A percentile compares a stretch with the other conserved stretches of the same genome.
phyloP scores from a whole-genome alignment of 352 stramenopile genomes.

The Thraustochytrium sp. region DNA sequence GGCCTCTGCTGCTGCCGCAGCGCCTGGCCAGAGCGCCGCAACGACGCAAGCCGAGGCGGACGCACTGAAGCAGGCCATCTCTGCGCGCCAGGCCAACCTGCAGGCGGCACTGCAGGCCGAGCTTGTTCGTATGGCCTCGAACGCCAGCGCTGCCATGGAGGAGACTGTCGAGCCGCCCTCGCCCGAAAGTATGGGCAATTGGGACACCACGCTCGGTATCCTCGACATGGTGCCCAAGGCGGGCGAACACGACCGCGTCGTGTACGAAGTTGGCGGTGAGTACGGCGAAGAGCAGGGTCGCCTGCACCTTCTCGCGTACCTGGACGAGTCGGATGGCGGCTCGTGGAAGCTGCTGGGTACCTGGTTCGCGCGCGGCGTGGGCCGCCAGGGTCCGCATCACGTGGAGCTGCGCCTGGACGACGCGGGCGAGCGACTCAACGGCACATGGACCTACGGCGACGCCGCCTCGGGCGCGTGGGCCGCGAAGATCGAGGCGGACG shows the following conservation, averaged over 20 bases:
- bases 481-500: slow-evolving; percentile 6
- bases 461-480: not conserved
- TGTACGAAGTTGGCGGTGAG: not conserved
- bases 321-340: not conserved
- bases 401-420: slow-evolving; percentile 19
- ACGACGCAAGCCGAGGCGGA: not conserved
- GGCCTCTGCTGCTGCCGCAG: not conserved
- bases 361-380: not conserved
- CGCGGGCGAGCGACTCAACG: not conserved
- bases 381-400: not conserved
- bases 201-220: slow-evolving; percentile 32
- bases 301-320: slow-evolving; percentile 7
- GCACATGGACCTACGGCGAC: slow-evolving; percentile 15
- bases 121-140: not conserved
- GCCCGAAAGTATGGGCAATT: not conserved
- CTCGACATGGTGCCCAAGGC: not conserved
- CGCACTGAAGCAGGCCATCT: not conserved
- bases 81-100: not conserved
- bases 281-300: not conserved
- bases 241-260: not conserved
- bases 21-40: not conserved
- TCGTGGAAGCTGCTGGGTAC: not conserved
- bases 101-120: not conserved
- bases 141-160: not conserved
- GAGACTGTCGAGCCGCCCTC: not conserved